Evolutionary conservation across 306 rosid species (phyloP).

Genomic region (Glycyrrhiza uralensis): DNA sequence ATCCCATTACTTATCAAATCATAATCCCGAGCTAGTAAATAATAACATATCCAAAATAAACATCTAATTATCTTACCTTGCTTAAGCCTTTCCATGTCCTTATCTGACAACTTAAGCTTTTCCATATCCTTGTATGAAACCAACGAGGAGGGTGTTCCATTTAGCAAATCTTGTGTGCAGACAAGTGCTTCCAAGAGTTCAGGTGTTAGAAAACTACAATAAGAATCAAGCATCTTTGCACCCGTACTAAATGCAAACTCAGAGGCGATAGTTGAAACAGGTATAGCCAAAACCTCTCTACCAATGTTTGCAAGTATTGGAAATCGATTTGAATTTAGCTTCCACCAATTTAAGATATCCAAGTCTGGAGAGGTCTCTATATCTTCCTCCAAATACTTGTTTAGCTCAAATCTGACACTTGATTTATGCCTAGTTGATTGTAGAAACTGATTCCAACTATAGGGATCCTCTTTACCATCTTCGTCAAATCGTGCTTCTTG

Average conservation of each 20-base stretch:
- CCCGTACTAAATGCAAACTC: neutral
- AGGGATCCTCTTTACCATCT: neutral
- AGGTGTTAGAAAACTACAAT: conserved; percentile 2
- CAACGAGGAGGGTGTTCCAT: neutral
- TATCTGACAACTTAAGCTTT: too few relatives aligned
- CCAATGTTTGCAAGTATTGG: neutral
- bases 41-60: neutral
- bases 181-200: neutral
- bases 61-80: neutral
- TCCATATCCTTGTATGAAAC: neutral
- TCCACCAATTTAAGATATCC: conserved; percentile 12
- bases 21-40: neutral
- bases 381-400: neutral
- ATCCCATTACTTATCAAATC: neutral
- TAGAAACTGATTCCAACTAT: neutral
- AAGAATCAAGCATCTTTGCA: conserved; percentile 5
- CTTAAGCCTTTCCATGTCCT: neutral
- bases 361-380: neutral
- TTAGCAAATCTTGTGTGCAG: conserved; percentile 1
- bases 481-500: neutral
- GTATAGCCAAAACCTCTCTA: conserved; percentile 8
- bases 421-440: neutral
- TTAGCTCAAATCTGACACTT: neutral
- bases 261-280: neutral
- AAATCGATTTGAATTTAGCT: neutral